phyloP scores from a whole-genome alignment of 1,284 basidiomycete species.

The Cutaneotrichosporon sp. region DNA sequence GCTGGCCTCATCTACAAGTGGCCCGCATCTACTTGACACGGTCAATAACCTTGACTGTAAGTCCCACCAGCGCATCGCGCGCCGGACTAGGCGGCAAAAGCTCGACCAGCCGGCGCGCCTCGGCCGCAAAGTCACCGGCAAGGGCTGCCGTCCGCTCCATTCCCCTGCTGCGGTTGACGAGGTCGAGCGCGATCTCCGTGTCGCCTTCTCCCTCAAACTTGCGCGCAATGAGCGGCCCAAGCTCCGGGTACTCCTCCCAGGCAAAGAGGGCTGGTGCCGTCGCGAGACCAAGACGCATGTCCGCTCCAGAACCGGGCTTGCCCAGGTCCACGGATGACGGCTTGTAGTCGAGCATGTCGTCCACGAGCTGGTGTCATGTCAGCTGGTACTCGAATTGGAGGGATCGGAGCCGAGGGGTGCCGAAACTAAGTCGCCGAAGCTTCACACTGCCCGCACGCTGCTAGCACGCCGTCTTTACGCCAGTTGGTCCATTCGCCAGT shows the following conservation, averaged over 20 bases:
- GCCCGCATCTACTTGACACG: slow-evolving; percentile 47
- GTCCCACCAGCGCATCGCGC: slow-evolving; percentile 62
- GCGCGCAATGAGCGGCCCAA: slow-evolving; percentile 78
- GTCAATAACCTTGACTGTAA: slow-evolving; percentile 54
- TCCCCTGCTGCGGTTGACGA: slow-evolving; percentile 72
- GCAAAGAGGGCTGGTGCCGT: slow-evolving; percentile 94
- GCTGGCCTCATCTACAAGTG: too few relatives aligned
- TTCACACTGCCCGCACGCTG: background rate
- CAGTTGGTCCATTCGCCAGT: background rate
- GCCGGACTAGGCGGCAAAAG: slow-evolving; percentile 80
- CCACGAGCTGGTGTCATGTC: slow-evolving; percentile 69
- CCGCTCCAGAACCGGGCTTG: slow-evolving; percentile 77
- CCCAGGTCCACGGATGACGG: slow-evolving; percentile 67
- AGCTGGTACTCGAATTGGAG: background rate
- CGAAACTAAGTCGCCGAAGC: background rate
- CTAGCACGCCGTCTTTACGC: background rate
- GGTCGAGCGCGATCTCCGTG: slow-evolving; percentile 72
- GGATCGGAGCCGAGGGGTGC: background rate
- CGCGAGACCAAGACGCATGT: slow-evolving; percentile 81
- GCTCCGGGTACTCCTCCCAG: slow-evolving; percentile 76
- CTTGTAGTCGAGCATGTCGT: slow-evolving; percentile 87
- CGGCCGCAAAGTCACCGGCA: slow-evolving; percentile 72
- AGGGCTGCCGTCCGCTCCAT: slow-evolving; percentile 76
- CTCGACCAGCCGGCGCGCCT: slow-evolving; percentile 69
- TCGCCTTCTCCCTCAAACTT: slow-evolving; percentile 82